phyloP scores from a whole-genome alignment of 371 early-diverging fungal genomes.

The Mortierella sp. region DNA sequence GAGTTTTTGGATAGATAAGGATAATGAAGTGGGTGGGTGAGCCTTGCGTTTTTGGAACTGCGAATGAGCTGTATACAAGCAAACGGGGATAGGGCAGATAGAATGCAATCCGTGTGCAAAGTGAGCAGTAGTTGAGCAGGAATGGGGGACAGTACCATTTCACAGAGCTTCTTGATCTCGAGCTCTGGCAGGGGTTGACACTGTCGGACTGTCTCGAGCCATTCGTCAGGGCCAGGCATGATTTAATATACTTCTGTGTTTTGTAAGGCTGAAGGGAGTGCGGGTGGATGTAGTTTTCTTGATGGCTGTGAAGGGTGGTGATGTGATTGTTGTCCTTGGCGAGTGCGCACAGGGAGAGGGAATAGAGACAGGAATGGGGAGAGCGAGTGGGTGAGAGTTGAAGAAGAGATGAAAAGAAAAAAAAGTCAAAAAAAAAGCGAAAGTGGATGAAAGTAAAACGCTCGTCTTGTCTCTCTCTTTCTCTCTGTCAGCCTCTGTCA shows the following conservation, averaged over 20 bases:
- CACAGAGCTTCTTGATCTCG: conserved; percentile 96
- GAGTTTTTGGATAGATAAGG: conserved; percentile 7
- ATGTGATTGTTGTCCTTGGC: background rate
- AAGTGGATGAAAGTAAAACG: background rate
- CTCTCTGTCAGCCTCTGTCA: background rate
- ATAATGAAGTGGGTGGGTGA: conserved; percentile 21
- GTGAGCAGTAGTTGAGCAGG: conserved; percentile 1
- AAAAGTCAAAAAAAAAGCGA: background rate
- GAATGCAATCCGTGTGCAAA: background rate
- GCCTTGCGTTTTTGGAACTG: background rate
- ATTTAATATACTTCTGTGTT: conserved; percentile 11
- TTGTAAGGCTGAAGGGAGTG: background rate
- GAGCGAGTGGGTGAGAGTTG: background rate
- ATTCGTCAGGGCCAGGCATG: conserved; percentile 88
- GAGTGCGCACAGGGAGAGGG: background rate
- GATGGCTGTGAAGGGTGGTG: background rate
- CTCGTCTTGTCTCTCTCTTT: background rate
- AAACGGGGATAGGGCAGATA: background rate
- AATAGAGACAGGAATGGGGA: background rate
- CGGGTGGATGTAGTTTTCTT: background rate
- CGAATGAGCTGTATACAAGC: background rate
- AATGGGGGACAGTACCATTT: conserved; percentile 73
- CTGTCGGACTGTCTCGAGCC: conserved; percentile 91
- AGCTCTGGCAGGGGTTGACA: conserved; percentile 94
- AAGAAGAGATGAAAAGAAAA: background rate